Evolutionary conservation across 2,329 filamentous ascomycete species (phyloP).

Genomic region (Pyrenochaeta sp.): DNA sequence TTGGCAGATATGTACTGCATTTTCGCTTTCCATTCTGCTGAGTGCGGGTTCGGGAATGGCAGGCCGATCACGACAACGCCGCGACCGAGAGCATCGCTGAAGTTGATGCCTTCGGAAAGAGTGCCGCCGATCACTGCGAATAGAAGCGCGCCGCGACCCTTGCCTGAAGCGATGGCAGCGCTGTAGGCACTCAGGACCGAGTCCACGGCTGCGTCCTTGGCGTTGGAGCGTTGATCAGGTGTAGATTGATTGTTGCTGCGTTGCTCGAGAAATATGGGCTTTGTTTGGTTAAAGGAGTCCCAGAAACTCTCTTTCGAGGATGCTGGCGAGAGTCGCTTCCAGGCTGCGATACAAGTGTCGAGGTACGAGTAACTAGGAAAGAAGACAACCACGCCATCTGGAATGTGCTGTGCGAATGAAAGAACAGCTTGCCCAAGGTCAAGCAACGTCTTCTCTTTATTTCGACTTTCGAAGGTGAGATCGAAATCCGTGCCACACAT

Average conservation of each 20-base stretch:
- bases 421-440: conserved; percentile 78
- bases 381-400: conserved; percentile 91
- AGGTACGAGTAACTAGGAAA: conserved; percentile 96
- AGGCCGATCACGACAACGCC: conserved; percentile 91
- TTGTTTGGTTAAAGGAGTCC: conserved; percentile 65
- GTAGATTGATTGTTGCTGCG: conserved; percentile 34
- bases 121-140: conserved; percentile 93
- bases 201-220: conserved; percentile 64
- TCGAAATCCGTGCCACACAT: conserved; percentile 69
- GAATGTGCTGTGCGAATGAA: conserved; percentile 75
- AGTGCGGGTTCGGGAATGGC: conserved; percentile 89
- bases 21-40: conserved; percentile 91
- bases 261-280: conserved; percentile 57
- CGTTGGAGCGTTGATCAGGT: conserved; percentile 65
- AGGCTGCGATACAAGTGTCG: conserved; percentile 66
- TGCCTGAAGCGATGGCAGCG: conserved; percentile 62
- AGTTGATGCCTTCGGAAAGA: conserved; percentile 98
- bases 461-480: conserved; percentile 84
- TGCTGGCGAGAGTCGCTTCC: conserved; percentile 43
- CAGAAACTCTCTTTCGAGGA: conserved; percentile 49
- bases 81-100: conserved; percentile 87
- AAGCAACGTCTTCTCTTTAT: conserved; percentile 70
- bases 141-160: conserved; percentile 74
- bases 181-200: conserved; percentile 77
- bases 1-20: conserved; percentile 82